Evolutionary conservation across 805 yeast genomes (phyloP), one percentile per base, ranked within the genome.

Genomic region (Cyberlindnera bimundalis): DNA sequence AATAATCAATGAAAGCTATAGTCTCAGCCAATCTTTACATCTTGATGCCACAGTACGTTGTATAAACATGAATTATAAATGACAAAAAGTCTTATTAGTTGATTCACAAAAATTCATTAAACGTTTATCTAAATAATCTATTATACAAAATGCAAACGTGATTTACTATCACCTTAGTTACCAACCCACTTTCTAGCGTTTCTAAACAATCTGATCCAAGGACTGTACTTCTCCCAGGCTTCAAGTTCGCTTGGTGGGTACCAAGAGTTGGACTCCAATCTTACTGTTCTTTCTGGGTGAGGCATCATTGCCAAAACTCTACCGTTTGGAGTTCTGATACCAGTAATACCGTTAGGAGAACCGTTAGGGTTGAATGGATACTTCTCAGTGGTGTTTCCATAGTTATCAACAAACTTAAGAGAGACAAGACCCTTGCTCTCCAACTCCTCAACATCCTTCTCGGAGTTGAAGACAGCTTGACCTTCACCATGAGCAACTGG

Each of bases 401-500:
- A 85, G 71, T 93, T 91, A 65, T 93, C 97, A 42, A 90, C 87
- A 59, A 78, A 93, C 61, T 87, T 79, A 39, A 89, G 75, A 35
- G 83, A 84, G 32, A 78, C 74, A 47, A 84, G 71, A 14, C 77
- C 78, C 39, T 67, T 62, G 16, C 66, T 54, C 44, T 70, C 67
- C 59, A 89, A 82, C 9, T 61, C 57, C 25, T 67, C 64, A 47
- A 75, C 62, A 43, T 72, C 67, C 19, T 64, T 70, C 9, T 64
- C 69, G 23, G 63, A 46, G 32, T 67, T 66, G 62, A 91, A 93
- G 31, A 72, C 65, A 12, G 97, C 98, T 55, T 87, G 78, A 56
- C 99, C 99, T 70, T 93, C 99, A 54, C 99, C 99, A 61, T 93
- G 99, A 4, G 99, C 99, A 52, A 93, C 98, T 16, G 95, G 96